Base-by-base conservation (phyloP, 2,329 filamentous ascomycete genomes). In the Exutisphaerella laricina region DNA sequence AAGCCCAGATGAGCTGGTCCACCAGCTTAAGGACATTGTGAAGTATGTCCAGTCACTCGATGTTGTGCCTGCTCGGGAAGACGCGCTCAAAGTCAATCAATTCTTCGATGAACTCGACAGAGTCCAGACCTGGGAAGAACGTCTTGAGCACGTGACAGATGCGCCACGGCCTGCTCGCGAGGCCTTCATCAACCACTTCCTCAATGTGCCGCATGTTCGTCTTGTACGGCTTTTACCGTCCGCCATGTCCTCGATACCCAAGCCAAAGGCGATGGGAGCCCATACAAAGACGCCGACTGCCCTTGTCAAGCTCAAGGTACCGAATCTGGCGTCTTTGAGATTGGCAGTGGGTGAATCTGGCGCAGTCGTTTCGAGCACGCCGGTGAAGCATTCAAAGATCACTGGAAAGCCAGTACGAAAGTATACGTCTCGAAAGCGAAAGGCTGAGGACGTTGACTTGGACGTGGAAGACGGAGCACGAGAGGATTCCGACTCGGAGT, bases 131-230 rank as follows among this genome's bases (percentile, higher is more conserved):
- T 52, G 46, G 49, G 49, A 52, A 23, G 25, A 30, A 17, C 16
- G 28, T 9, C 33, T 20, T n/a, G 30, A 31, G 13, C 22, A 31
- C 7, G 13, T 16, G 17, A n/a, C 12, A 17, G 16, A 29, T 9
- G 31, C 25, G 32, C 25, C 26, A 32, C 33, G 34, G 8, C 23
- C 14, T 5, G 38, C 42, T 8, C 18, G 12, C 14, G 26, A 35
- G 5, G 16, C 20, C n/a, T 54, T 54, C 43, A 46, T 54, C 39
- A 50, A 52, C 13, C 43, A 54, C 36, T 38, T 29, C 13, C 30
- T 50, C 13, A 42, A 38, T n/a, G 5, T 17, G 6, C 18, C 16
- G 18, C 48, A 50, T 31, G 26, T 41, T 23, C 16, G 18, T 23
- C 9, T 32, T 5, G 28, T 16, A 13, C 17, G 14, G 12, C 6